Base-by-base conservation (phyloP, 2,329 filamentous ascomycete species). In the Colletotrichum endophyticum region DNA sequence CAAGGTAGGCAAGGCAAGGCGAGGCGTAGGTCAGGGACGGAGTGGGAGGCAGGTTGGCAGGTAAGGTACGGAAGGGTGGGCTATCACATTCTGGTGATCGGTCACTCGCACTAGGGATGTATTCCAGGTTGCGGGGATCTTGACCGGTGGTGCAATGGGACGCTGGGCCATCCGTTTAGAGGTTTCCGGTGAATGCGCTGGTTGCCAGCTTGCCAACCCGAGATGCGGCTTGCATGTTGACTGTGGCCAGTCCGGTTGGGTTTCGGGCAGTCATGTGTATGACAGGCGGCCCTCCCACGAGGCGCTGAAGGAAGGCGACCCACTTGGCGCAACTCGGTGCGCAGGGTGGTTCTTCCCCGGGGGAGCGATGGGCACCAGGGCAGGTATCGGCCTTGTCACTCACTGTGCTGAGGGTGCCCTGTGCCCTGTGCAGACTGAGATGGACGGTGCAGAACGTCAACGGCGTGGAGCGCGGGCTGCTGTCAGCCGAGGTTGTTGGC, bases 61-160 rank as follows among this genome's bases (percentile, higher is more conserved):
- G 53, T 59, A 30, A 49, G 44, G 44, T 53, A 53, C 44, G 44
- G 44, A 53, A 15, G 44, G 64, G 64, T 73, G 64, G 71, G 67
- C 74, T 74, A 71, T 76, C 74, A 76, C 59, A 73, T 76, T 76
- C 57, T 70, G 73, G 36, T 72, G 70, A 76, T 74, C 70, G 70
- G 59, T 76, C 74, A 76, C 44, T 63, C 69, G 74, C 71, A 49
- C 70, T 34, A 22, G 59, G 28, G n/a, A 63, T 53, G 22, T 73
- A 36, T 74, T 32, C 71, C 64, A 70, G 66, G 57, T 61, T 57
- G 66, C 64, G 66, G 73, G 70, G 64, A 73, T 72, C 59, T 74
- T 76, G 63, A 76, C 74, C 74, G 74, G 74, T 69, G 30, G 22
- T 61, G 70, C 44, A 69, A 76, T 76, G 53, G 70, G 44, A 64